These are phyloP conservation scores for Gleditsia sinensis DNA, from an alignment of 306 rosid species.

Conservation along the genomic window DNA sequence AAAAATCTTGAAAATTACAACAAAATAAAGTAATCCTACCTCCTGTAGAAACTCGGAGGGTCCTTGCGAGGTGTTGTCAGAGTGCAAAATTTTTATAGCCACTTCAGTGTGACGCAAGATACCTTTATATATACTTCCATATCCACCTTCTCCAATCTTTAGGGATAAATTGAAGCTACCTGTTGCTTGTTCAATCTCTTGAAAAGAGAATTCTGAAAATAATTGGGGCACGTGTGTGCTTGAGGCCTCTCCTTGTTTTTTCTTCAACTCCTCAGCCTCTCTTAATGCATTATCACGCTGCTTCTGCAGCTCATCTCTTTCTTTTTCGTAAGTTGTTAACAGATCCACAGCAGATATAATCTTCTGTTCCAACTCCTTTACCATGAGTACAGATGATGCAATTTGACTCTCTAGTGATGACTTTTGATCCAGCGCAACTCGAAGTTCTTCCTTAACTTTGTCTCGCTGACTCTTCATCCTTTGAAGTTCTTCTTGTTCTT, in stretches of 20 bases:
- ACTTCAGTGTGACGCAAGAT: slow-evolving; percentile 75
- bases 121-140: slow-evolving; percentile 83
- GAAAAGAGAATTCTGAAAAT: slow-evolving; percentile 71
- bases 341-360: slow-evolving; percentile 74
- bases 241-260: slow-evolving; percentile 64
- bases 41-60: slow-evolving; percentile 89
- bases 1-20: slow-evolving; percentile 9
- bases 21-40: slow-evolving; percentile 48
- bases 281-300: slow-evolving; percentile 72
- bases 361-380: slow-evolving; percentile 70
- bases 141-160: slow-evolving; percentile 96
- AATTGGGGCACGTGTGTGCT: slow-evolving; percentile 48
- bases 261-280: slow-evolving; percentile 90
- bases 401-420: slow-evolving; percentile 69
- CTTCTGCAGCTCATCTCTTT: slow-evolving; percentile 68
- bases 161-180: slow-evolving; percentile 53
- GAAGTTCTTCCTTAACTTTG: slow-evolving; percentile 64
- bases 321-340: slow-evolving; percentile 62
- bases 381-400: slow-evolving; percentile 57
- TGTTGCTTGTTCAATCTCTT: slow-evolving; percentile 83
- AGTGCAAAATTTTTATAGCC: slow-evolving; percentile 69
- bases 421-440: slow-evolving; percentile 55
- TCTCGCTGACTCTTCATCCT: slow-evolving; percentile 50
- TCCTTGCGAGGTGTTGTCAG: slow-evolving; percentile 73
- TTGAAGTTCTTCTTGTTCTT: slow-evolving; percentile 56